Evolutionary conservation across 225 moss, liverwort and hornwort species (phyloP), one percentile per base, ranked within the genome.

Genomic region (Asterella californica): DNA sequence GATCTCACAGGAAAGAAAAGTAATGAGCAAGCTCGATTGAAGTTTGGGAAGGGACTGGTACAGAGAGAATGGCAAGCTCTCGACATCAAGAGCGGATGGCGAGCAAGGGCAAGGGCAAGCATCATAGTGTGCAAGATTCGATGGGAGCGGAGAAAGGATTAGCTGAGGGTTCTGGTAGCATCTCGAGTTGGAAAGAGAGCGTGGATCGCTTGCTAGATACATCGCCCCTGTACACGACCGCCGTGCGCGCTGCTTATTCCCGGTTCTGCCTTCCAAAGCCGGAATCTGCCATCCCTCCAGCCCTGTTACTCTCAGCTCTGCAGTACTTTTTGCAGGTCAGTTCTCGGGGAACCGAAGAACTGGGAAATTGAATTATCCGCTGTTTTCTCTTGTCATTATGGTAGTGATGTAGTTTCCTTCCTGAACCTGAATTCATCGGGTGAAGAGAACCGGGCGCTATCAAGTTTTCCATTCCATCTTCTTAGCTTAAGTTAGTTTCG

Each of bases 171-270:
- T 87, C 81, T 36, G 86, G 86, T 25, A 71, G 72, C 25, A 78
- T 87, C 53, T 54, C 71, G 37, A 79, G 79, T 64, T 87, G 79
- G 86, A 68, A 66, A 12, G 92, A 94, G 65, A 90, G 82, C 70
- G 88, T 96, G 70, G 92, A 94, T 77, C 88, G 90, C 0, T 79
- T 91, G 82, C 70, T 96, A 82, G 94, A 94, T 65, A 84, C 90
- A 59, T 92, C 96, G 53, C 92, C 90, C 72, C 84, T 85, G 5
- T 96, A 87, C 78, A 87, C 84, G 45, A 79, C 81, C 36, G 94
- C 96, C 2, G 85, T 96, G 83, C 87, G 85, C 37, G 87, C 90
- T 70, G 91, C 96, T 10, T 96, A 90, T 79, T 82, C 86, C 69
- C 86, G 81, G 76, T 91, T 94, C 64, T 91, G 91, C 76, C 81